Conservation (phyloP, 1,284 basidiomycete genomes). For the Malassezia sp. region DNA sequence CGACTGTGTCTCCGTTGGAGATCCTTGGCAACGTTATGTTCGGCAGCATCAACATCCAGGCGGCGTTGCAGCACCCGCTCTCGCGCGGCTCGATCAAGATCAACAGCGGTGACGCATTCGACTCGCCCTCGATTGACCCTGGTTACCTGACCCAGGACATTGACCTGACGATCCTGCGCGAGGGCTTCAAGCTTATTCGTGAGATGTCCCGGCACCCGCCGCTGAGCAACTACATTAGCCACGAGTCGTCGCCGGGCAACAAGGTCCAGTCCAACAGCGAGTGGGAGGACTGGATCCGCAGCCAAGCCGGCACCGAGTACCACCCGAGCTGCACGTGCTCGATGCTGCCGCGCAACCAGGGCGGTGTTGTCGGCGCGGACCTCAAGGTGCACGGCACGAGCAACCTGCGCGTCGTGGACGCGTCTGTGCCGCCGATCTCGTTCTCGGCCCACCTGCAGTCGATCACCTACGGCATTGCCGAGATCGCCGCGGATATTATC, state of each 20-base stretch:
- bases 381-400: constrained; percentile 57
- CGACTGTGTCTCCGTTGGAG: constrained; percentile 26
- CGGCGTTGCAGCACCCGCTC: constrained; percentile 35
- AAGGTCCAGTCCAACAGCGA: constrained; percentile 19
- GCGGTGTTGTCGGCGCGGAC: constrained; percentile 59
- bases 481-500: constrained; percentile 47
- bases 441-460: constrained; percentile 53
- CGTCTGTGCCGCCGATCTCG: constrained; percentile 40
- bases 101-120: constrained; percentile 22
- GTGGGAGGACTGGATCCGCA: constrained; percentile 26
- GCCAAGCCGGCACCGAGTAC: constrained; percentile 24
- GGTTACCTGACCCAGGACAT: constrained; percentile 26
- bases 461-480: constrained; percentile 39
- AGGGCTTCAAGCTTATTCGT: constrained; percentile 29
- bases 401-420: constrained; percentile 53
- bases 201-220: constrained; percentile 22
- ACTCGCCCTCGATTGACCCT: constrained; percentile 29
- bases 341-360: constrained; percentile 56
- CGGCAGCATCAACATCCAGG: constrained; percentile 24
- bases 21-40: constrained; percentile 29
- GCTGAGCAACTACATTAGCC: constrained; percentile 13
- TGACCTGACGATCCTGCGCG: constrained; percentile 28
- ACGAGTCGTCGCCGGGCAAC: constrained; percentile 19
- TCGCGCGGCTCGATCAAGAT: constrained; percentile 37
- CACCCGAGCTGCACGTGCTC: constrained; percentile 55